These are phyloP conservation scores for Xerocomus potaroensis DNA, from an alignment of 768 basidiomycete genomes.

Conservation along the genomic window DNA sequence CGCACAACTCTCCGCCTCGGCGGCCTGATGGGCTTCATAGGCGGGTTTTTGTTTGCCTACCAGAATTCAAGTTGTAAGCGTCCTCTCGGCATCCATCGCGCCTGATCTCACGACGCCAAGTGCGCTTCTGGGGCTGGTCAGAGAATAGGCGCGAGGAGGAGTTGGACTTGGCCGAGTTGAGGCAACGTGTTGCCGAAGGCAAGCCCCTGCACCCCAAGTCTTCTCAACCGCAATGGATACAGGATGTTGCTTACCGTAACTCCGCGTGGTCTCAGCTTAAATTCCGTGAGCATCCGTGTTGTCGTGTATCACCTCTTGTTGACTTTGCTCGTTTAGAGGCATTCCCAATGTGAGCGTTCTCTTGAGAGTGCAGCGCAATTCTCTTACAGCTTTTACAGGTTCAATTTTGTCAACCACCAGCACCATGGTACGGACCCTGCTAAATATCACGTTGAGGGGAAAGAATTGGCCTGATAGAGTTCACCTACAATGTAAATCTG, in stretches of 20 bases:
- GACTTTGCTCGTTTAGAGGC: conserved; percentile 42
- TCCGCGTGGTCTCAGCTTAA: conserved; percentile 93
- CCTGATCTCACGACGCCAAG: conserved; percentile 36
- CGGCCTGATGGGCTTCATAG: conserved; percentile 78
- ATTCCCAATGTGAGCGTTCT: conserved; percentile 65
- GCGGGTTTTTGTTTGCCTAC: conserved; percentile 92
- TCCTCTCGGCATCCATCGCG: conserved; percentile 6
- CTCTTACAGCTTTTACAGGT: conserved; percentile 47
- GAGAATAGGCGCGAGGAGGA: conserved; percentile 84
- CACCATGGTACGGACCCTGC: conserved; percentile 80
- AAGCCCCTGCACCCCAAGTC: conserved; percentile 86
- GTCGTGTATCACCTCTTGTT: conserved; percentile 7
- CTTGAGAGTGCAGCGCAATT: background rate
- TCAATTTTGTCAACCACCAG: conserved; percentile 92
- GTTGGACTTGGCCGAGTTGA: conserved; percentile 74
- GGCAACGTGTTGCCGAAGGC: conserved; percentile 67
- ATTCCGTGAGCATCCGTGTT: conserved; percentile 56
- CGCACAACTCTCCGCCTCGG: conserved; percentile 48
- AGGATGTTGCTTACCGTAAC: conserved; percentile 82
- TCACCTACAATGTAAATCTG: conserved; percentile 7
- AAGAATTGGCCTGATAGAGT: conserved; percentile 24
- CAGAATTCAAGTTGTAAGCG: conserved; percentile 80
- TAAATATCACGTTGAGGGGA: conserved; percentile 57
- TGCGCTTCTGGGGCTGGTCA: conserved; percentile 94
- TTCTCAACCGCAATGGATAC: conserved; percentile 78